A percentile compares a stretch with the other conserved stretches of the same genome.
phyloP scores from a whole-genome alignment of 2,329 filamentous ascomycete genomes.

The Blastomyces emzantsi region DNA sequence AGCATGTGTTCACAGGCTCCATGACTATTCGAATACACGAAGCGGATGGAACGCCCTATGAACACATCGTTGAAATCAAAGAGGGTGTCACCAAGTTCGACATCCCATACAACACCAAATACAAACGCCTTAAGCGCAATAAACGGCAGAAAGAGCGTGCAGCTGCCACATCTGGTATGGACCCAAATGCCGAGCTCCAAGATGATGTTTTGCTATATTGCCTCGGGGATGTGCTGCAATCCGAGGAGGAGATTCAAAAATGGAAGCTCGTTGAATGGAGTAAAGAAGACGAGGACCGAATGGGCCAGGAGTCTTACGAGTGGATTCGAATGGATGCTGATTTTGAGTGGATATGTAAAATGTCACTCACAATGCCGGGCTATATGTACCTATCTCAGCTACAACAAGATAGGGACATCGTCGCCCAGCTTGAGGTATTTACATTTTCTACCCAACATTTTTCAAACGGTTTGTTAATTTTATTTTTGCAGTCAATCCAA shows the following conservation, averaged over 20 bases:
- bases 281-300: conserved; percentile 74
- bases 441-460: neutral
- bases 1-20: conserved; percentile 81
- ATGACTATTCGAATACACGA: conserved; percentile 99
- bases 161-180: conserved; percentile 53
- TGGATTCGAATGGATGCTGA: conserved; percentile 98
- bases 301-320: conserved; percentile 95
- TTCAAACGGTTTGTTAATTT: conserved; percentile 15
- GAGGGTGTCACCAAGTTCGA: conserved; percentile 79
- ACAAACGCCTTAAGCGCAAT: conserved; percentile 90
- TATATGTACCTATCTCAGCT: conserved; percentile 99
- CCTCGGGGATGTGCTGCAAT: conserved; percentile 80
- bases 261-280: conserved; percentile 90
- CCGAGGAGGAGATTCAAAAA: conserved; percentile 66
- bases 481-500: conserved; percentile 54
- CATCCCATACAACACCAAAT: conserved; percentile 98
- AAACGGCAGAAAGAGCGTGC: conserved; percentile 71
- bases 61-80: conserved; percentile 94
- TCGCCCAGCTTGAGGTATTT: conserved; percentile 61
- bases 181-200: conserved; percentile 55
- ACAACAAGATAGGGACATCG: conserved; percentile 92
- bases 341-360: conserved; percentile 92
- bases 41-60: conserved; percentile 94
- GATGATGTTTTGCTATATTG: conserved; percentile 84
- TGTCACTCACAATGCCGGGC: conserved; percentile 71